Conservation (phyloP, 805 yeast species). For the Candida boidinii region DNA sequence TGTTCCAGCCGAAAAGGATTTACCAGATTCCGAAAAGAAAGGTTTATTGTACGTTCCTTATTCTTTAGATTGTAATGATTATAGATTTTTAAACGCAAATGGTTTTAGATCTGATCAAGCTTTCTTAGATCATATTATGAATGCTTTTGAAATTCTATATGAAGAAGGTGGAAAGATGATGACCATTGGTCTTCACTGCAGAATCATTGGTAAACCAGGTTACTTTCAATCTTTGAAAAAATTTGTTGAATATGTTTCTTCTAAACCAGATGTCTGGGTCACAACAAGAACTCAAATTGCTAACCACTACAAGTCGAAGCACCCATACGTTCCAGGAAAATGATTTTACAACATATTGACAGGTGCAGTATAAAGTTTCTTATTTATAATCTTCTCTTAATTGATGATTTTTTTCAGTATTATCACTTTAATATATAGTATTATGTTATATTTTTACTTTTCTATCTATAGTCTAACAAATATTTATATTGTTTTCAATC, state of each 20-base stretch:
- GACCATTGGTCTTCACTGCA: constrained; percentile 28
- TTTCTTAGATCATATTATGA: constrained; percentile 21
- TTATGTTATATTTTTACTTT: no score
- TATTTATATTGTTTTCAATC: no score
- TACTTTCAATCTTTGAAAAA: constrained; percentile 25
- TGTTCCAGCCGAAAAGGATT: constrained; percentile 16
- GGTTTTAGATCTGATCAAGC: constrained; percentile 19
- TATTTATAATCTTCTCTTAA: no score
- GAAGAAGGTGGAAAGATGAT: constrained; percentile 29
- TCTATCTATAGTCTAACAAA: no score
- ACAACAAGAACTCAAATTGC: constrained; percentile 28
- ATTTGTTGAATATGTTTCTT: constrained; percentile 25
- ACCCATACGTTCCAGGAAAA: constrained; percentile 15
- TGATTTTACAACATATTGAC: no score
- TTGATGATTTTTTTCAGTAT: no score
- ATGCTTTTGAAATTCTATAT: constrained; percentile 28
- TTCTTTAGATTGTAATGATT: constrained; percentile 18
- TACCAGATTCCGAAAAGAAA: constrained; percentile 11
- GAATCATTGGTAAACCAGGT: constrained; percentile 29
- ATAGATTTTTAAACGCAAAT: constrained; percentile 13
- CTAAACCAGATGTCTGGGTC: constrained; percentile 28
- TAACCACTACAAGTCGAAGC: constrained; percentile 13
- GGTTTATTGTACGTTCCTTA: constrained; percentile 21
- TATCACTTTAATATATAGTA: no score
- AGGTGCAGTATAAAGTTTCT: no score